Evolutionary conservation across 2,329 filamentous ascomycete genomes (phyloP).

Genomic region (Trichoderma lentiforme): DNA sequence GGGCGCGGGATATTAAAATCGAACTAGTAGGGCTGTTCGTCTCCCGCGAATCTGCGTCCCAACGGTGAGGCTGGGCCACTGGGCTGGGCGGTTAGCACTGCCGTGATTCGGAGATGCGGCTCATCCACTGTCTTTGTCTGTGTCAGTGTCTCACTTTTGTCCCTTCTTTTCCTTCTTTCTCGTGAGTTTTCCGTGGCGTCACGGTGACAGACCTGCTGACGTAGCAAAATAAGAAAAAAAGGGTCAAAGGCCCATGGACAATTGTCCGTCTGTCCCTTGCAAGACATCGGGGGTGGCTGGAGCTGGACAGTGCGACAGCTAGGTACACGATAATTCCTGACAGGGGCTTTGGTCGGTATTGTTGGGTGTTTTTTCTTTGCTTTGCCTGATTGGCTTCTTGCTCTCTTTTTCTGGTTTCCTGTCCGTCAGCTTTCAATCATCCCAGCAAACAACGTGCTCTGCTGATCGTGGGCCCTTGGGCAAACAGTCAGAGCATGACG

Average conservation of each 20-base stretch:
- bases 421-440: not conserved
- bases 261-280: not conserved
- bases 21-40: slow-evolving; percentile 4
- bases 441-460: slow-evolving; percentile 6
- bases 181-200: not conserved
- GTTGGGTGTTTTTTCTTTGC: not conserved
- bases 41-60: slow-evolving; percentile 4
- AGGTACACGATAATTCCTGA: not conserved
- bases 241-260: not conserved
- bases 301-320: slow-evolving; percentile 6
- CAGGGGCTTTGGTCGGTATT: not conserved
- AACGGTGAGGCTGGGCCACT: not conserved
- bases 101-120: slow-evolving; percentile 1
- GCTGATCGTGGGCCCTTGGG: not conserved
- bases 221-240: not conserved
- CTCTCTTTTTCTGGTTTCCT: not conserved
- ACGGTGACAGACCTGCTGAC: not conserved
- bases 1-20: not conserved
- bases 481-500: not conserved
- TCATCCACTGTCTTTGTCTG: not conserved
- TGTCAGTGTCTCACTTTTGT: not conserved
- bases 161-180: not conserved
- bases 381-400: not conserved
- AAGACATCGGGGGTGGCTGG: not conserved
- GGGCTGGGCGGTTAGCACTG: not conserved